Conservation (phyloP, 441 rosid genomes). For the Adansonia madagascariensis region DNA sequence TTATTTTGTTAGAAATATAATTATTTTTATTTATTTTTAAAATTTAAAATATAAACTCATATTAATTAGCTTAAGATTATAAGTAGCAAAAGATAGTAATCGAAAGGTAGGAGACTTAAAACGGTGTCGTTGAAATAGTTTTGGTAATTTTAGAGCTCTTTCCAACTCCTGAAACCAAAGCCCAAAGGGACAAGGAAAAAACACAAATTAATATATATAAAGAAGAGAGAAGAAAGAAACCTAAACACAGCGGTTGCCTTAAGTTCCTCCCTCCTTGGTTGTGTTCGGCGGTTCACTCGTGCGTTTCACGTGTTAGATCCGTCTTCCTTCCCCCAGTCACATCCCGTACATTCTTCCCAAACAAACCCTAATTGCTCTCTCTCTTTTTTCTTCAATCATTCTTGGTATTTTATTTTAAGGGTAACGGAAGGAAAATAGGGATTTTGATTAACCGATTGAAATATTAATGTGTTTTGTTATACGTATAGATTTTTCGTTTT, state of each 20-base stretch:
- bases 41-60: no score
- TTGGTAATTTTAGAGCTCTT: no score
- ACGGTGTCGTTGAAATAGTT: no score
- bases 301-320: conserved; percentile 18
- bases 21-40: no score
- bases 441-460: not conserved
- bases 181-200: no score
- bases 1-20: no score
- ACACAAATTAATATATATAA: no score
- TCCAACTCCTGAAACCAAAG: no score
- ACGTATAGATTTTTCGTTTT: conserved; percentile 14
- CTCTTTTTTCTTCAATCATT: not conserved
- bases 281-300: conserved; percentile 28
- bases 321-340: not conserved
- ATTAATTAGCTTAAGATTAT: no score
- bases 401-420: not conserved
- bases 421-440: conserved; percentile 9
- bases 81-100: no score
- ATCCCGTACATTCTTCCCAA: not conserved
- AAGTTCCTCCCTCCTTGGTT: not conserved
- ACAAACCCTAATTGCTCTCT: conserved; percentile 18
- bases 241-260: conserved; percentile 11
- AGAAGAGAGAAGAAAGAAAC: not conserved
- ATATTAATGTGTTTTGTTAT: conserved; percentile 11
- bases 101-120: no score